phyloP scores from a whole-genome alignment of 2,329 filamentous ascomycete species.

The Hymenotorrendiella dingleyae region DNA sequence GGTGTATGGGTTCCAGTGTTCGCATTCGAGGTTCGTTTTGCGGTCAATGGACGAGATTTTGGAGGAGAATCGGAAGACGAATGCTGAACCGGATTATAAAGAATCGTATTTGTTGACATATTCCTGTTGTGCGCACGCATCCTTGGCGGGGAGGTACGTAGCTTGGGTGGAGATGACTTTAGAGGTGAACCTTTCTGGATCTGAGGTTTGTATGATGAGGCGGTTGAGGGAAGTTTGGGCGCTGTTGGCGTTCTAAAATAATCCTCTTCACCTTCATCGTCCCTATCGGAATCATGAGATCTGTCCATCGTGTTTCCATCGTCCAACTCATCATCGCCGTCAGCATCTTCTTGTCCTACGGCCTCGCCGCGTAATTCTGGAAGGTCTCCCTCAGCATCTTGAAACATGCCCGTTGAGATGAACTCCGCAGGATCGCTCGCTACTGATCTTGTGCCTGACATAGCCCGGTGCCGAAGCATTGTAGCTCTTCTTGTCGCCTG shows the following conservation, averaged over 20 bases:
- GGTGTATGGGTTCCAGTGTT: conserved; percentile 25
- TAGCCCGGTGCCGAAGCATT: conserved; percentile 30
- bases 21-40: conserved; percentile 24
- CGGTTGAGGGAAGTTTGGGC: conserved; percentile 10
- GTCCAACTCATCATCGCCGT: conserved; percentile 80
- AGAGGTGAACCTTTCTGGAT: too few species aligned
- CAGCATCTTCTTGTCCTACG: conserved; percentile 30
- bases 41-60: conserved; percentile 33
- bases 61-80: conserved; percentile 37
- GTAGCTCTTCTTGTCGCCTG: conserved; percentile 27
- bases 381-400: conserved; percentile 5
- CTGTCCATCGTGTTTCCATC: conserved; percentile 46
- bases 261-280: conserved; percentile 41
- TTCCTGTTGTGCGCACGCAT: conserved; percentile 57
- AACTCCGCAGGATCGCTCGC: conserved; percentile 61
- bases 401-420: conserved; percentile 37
- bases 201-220: conserved; percentile 7
- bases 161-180: conserved; percentile 5
- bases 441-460: conserved; percentile 46
- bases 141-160: conserved; percentile 16
- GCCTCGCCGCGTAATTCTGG: conserved; percentile 8
- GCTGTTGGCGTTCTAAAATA: conserved; percentile 49
- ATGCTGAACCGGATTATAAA: conserved; percentile 63
- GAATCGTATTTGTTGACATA: conserved; percentile 73
- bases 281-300: conserved; percentile 29